Percentiles rank a stretch among this genome's conserved stretches.
Evolutionary conservation across 2,329 filamentous ascomycete species (phyloP).

Genomic region (Trichophyton verrucosum): DNA sequence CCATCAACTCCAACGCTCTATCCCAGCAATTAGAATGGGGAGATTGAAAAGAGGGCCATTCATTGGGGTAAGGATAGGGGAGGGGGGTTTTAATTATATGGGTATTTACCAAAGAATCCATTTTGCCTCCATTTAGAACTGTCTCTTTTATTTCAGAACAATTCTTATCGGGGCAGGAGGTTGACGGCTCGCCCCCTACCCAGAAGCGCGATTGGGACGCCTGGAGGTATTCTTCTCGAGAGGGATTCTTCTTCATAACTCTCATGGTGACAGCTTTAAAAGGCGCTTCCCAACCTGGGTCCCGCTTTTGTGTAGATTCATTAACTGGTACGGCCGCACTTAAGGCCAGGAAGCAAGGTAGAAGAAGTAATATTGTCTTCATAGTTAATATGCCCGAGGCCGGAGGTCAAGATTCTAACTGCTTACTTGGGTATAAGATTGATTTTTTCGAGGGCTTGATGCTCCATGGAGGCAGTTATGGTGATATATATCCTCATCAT

Average conservation of each 20-base stretch:
- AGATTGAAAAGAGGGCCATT: not conserved
- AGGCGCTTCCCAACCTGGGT: not conserved
- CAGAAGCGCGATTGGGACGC: constrained; percentile 1
- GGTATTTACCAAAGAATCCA: not conserved
- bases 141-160: not conserved
- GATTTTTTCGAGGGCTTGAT: not conserved
- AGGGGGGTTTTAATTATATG: not conserved
- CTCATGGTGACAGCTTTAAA: not conserved
- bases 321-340: not conserved
- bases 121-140: constrained; percentile 1
- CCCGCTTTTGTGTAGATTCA: not conserved
- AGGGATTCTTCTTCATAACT: not conserved
- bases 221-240: not conserved
- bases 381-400: not conserved
- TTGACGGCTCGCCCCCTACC: not conserved
- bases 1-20: constrained; percentile 1
- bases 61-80: not conserved
- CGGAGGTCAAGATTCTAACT: not conserved
- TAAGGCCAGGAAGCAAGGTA: not conserved
- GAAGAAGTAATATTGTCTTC: not conserved
- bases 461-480: not conserved
- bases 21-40: not conserved
- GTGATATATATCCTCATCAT: not conserved
- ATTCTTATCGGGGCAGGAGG: not conserved
- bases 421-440: not conserved